These are phyloP conservation scores for Quercus phellos DNA, from an alignment of 331 rosid genomes.

Conservation along the genomic window DNA sequence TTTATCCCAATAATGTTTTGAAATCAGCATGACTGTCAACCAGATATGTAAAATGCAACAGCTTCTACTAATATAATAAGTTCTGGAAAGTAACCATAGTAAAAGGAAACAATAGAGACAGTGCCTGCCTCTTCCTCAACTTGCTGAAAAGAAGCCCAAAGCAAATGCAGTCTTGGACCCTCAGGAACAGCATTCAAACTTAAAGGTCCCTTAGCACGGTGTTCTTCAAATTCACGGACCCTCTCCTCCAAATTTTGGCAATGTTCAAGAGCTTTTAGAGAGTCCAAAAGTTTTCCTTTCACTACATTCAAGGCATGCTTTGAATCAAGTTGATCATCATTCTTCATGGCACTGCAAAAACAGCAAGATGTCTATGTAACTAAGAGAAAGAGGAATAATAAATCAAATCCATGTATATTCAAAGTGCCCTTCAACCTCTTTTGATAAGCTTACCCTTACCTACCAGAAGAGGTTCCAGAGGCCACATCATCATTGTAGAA, in stretches of 20 bases:
- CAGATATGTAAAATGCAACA: conserved; percentile 4
- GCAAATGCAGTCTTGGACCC: conserved; percentile 81
- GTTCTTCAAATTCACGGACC: conserved; percentile 34
- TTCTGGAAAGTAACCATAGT: conserved; percentile 3
- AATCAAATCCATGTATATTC: conserved; percentile 10
- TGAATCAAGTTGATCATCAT: conserved; percentile 39
- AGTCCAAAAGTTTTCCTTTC: conserved; percentile 54
- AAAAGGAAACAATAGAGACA: conserved; percentile 27
- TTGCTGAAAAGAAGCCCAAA: conserved; percentile 73
- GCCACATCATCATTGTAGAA: conserved; percentile 30
- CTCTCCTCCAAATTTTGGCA: conserved; percentile 45
- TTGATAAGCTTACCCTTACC: conserved; percentile 85
- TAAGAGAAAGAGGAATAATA: conserved; percentile 7
- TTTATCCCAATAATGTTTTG: not conserved
- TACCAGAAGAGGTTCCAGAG: conserved; percentile 72
- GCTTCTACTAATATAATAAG: conserved; percentile 9
- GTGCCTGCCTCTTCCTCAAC: conserved; percentile 81
- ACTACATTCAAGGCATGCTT: conserved; percentile 36
- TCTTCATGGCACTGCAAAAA: conserved; percentile 50
- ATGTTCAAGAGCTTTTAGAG: conserved; percentile 59
- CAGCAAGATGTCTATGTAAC: conserved; percentile 21
- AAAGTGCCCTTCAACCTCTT: conserved; percentile 27
- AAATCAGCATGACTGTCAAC: conserved; percentile 5
- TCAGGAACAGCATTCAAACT: conserved; percentile 80
- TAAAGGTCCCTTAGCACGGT: conserved; percentile 46